Base-by-base conservation (phyloP, 2,329 filamentous ascomycete species). In the Epichloe aotearoae region DNA sequence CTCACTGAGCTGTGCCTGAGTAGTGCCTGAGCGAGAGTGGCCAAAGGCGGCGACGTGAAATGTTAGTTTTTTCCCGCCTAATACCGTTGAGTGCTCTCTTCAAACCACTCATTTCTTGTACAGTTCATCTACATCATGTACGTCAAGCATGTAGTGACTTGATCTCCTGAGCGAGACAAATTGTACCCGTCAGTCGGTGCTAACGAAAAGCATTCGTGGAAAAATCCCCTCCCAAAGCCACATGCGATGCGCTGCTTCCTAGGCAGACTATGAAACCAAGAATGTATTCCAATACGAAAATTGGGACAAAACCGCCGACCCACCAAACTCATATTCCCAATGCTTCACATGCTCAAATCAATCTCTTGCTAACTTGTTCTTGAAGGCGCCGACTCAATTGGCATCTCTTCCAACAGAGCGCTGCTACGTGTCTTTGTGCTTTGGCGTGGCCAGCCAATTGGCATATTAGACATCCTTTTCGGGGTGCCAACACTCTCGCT, bases 401-500 rank as follows among this genome's bases (percentile, higher is more conserved):
- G 30, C 40, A 52, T 39, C 15, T 51, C 49, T 12, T 46, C 49
- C n/a, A n/a, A n/a, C 14, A 36, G 30, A 30, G 30, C 10, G n/a
- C 26, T 37, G 33, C 41, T 37, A 12, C 30, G 14, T 33, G 26
- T n/a, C 11, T 46, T 41, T 15, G 11, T 43, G 26, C 33, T 53
- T 8, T 46, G 40, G 8, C 40, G 52, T n/a, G 65, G 64, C 67
- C 67, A 69, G 17, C 67, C 67, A 7, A 62, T 55, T 1, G 67
- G 66, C 67, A 68, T 68, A 34, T 58, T 67, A 8, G 66, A 67
- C 12, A 57, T 38, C 40, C 64, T 62, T 41, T 61, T 14, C 7
- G 59, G 57, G 2, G 37, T 39, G 12, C 46, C 53, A 6, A 41
- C 44, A n/a, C 50, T 57, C 41, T 56, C 50, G n/a, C 52, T 57